Percentiles rank a stretch among this genome's conserved stretches.
These are phyloP conservation scores for Phytopythium helicoides DNA, from an alignment of 352 stramenopile species.

Conservation along the genomic window DNA sequence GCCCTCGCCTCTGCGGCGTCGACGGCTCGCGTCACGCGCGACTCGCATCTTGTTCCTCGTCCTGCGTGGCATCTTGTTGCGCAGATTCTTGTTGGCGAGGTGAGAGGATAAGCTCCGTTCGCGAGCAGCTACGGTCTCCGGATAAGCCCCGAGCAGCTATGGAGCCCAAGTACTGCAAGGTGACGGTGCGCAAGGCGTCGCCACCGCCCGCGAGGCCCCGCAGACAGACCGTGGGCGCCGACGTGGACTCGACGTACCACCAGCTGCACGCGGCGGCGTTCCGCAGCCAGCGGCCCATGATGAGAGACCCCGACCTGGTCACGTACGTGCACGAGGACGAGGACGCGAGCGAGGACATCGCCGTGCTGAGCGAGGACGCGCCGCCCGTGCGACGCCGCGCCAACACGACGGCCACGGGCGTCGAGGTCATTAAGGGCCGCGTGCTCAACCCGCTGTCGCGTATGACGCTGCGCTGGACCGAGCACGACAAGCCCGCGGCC, in stretches of 20 bases:
- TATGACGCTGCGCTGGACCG: constrained; percentile 41
- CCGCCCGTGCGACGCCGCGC: constrained; percentile 34
- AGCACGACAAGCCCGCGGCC: constrained; percentile 14
- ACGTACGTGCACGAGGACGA: constrained; percentile 22
- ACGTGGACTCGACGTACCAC: constrained; percentile 17
- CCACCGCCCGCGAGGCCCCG: constrained; percentile 20
- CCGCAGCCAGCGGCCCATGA: not conserved
- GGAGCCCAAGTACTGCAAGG: constrained; percentile 53
- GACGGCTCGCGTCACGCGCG: no score
- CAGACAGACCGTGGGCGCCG: constrained; percentile 34
- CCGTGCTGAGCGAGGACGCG: constrained; percentile 34
- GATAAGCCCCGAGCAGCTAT: not conserved
- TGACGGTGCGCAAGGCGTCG: constrained; percentile 39
- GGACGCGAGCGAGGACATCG: constrained; percentile 23
- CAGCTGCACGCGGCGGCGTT: not conserved
- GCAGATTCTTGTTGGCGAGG: no score
- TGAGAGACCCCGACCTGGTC: not conserved
- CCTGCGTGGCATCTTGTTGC: no score
- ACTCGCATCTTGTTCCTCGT: no score
- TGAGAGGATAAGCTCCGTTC: no score
- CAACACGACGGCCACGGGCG: constrained; percentile 35
- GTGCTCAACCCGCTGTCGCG: constrained; percentile 47
- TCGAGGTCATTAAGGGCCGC: constrained; percentile 19
- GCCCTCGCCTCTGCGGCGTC: no score
- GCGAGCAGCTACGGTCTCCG: not conserved